Evolutionary conservation across 1,284 basidiomycete genomes (phyloP).

Genomic region (Wallemia hederae): DNA sequence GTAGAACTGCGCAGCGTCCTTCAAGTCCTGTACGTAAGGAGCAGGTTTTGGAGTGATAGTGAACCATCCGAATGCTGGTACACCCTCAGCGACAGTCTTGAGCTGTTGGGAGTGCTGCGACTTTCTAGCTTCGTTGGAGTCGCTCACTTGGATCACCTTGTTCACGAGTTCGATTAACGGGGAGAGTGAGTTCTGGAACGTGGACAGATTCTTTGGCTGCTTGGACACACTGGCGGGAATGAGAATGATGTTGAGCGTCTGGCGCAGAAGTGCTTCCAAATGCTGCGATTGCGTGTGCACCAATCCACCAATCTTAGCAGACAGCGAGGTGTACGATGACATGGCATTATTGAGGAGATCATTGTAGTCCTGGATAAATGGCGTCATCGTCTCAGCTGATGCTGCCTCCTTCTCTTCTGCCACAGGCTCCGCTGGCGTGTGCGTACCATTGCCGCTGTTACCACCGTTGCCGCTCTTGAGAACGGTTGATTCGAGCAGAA

Average conservation of each 20-base stretch:
- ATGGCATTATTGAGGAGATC: too few relatives aligned
- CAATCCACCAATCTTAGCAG: background rate
- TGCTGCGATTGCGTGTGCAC: background rate
- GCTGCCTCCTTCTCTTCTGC: background rate
- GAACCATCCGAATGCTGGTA: slow-evolving; percentile 73
- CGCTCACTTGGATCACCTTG: too few relatives aligned
- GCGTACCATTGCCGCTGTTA: too few relatives aligned
- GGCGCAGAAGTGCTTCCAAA: background rate
- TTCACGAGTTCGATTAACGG: too few relatives aligned
- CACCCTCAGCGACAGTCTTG: slow-evolving; percentile 50
- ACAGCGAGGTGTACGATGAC: too few relatives aligned
- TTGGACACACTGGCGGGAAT: background rate
- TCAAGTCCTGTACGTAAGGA: slow-evolving; percentile 52
- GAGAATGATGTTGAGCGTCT: background rate
- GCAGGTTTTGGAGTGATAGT: slow-evolving; percentile 57
- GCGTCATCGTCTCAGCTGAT: background rate
- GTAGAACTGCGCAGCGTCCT: slow-evolving; percentile 70
- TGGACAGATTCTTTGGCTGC: background rate
- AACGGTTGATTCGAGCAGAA: background rate
- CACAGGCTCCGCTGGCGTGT: background rate
- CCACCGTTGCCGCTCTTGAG: too few relatives aligned
- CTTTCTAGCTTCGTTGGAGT: background rate
- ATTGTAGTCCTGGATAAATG: background rate
- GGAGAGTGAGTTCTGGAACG: too few relatives aligned
- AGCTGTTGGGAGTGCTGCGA: slow-evolving; percentile 25